These are phyloP conservation scores for Leishmania mexicana DNA, from an alignment of 208 protist species.

Conservation along the genomic window DNA sequence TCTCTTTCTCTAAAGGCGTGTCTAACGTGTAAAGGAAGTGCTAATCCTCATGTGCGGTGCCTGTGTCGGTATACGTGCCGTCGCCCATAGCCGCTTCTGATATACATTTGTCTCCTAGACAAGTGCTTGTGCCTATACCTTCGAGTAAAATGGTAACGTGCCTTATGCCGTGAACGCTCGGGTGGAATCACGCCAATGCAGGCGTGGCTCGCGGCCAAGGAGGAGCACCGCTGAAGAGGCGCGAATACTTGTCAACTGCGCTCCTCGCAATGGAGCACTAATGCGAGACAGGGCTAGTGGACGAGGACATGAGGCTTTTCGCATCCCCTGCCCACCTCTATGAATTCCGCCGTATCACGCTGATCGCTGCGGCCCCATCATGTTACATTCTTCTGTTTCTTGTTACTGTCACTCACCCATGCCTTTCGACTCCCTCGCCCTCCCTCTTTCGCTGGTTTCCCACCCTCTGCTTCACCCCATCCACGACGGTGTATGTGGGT, in stretches of 20 bases:
- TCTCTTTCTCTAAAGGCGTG: neutral
- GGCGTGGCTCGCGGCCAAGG: neutral
- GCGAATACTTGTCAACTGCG: neutral
- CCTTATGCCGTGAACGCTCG: neutral
- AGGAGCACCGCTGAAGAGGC: too few species aligned
- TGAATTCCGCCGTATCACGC: neutral
- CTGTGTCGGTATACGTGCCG: neutral
- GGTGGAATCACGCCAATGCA: neutral
- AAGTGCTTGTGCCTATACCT: neutral
- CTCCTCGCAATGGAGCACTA: neutral
- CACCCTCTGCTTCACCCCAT: neutral
- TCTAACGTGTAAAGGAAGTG: conserved; percentile 4
- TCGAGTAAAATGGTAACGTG: neutral
- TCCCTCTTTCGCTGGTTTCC: neutral
- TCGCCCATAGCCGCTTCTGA: neutral
- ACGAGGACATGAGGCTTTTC: neutral
- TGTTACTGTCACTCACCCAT: neutral
- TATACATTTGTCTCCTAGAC: neutral
- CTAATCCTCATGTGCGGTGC: neutral
- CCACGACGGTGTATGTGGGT: neutral
- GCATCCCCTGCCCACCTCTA: neutral
- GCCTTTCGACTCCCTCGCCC: neutral
- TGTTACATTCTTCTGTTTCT: neutral
- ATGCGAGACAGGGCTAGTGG: neutral
- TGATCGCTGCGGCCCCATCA: too few species aligned